These are phyloP conservation scores for Streptanthus diversifolius DNA, from an alignment of 345 rosid genomes.

Conservation along the genomic window DNA sequence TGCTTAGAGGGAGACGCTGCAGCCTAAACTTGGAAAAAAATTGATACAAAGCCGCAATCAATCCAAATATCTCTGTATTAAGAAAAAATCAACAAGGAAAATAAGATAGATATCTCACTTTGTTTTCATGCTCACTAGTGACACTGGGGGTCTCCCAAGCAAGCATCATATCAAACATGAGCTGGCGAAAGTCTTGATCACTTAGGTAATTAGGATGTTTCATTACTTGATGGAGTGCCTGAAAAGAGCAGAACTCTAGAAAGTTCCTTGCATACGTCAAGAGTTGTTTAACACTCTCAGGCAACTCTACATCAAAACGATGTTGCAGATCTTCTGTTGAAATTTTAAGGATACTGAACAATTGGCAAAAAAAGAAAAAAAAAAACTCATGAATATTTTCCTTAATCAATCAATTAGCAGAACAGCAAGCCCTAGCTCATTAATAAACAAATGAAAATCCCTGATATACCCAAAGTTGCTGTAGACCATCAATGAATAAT, in stretches of 20 bases:
- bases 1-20: constrained; percentile 37
- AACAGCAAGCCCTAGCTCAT: not conserved
- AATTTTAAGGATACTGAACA: constrained; percentile 58
- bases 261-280: constrained; percentile 67
- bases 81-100: not conserved
- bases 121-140: constrained; percentile 38
- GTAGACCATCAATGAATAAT: not conserved
- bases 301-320: constrained; percentile 67
- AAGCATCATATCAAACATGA: constrained; percentile 95
- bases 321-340: constrained; percentile 68
- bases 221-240: constrained; percentile 48
- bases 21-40: constrained; percentile 43
- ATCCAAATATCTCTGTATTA: not conserved
- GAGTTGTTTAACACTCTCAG: constrained; percentile 68
- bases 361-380: not conserved
- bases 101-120: constrained; percentile 41
- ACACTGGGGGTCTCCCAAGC: constrained; percentile 87
- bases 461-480: not conserved
- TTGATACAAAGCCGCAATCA: constrained; percentile 10
- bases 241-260: constrained; percentile 76
- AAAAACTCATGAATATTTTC: not conserved
- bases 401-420: not conserved
- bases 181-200: constrained; percentile 67
- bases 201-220: constrained; percentile 57
- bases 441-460: not conserved